Base-by-base conservation (phyloP, 192 early-diverging fungal species). In the Rhizophagus sp. region DNA sequence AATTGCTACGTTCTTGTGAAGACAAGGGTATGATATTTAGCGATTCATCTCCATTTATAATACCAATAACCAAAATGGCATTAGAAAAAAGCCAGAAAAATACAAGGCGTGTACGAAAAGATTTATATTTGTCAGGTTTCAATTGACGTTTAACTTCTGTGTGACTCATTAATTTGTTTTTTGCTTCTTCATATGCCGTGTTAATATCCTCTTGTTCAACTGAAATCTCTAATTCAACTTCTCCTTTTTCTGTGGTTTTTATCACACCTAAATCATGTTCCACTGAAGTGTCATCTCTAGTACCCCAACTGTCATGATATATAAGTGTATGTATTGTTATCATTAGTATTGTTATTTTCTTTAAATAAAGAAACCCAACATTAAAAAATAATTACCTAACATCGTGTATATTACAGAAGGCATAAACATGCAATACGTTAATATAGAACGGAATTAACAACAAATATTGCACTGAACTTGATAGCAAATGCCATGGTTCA, bases 401-500 rank as follows among this genome's bases (percentile, higher is more conserved):
- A 82, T 90, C 89, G 75, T 90, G 89, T 7, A 83, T 87, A 73
- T 90, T 90, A 78, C 89, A 90, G 73, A 90, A 90, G 3, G 89
- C 89, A 68, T 90, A 90, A 68, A 88, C 86, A 83, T 88, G 88
- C 36, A 90, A 71, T 34, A 90, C 85, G 80, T 96, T 96, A 69
- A 93, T 85, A 79, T 94, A 96, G 39, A 88, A 89, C 63, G 95
- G 95, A 65, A 94, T 82, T 79, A 96, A 86, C 61, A 96, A 84
- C 41, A 92, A 47, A 81, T 94, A 94, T 85, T 94, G 93, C 22
- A 93, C 25, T 68, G 93, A 91, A 27, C 88, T 89, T 8, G 90
- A 92, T 65, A 95, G 76, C 89, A 94, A 90, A 79, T 95, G 94
- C 93, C 90, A 93, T 19, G 94, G 93, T 76, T 95, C 93, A 44